Evolutionary conservation across 2,329 filamentous ascomycete genomes (phyloP).

Genomic region (Coniochaeta sp.): DNA sequence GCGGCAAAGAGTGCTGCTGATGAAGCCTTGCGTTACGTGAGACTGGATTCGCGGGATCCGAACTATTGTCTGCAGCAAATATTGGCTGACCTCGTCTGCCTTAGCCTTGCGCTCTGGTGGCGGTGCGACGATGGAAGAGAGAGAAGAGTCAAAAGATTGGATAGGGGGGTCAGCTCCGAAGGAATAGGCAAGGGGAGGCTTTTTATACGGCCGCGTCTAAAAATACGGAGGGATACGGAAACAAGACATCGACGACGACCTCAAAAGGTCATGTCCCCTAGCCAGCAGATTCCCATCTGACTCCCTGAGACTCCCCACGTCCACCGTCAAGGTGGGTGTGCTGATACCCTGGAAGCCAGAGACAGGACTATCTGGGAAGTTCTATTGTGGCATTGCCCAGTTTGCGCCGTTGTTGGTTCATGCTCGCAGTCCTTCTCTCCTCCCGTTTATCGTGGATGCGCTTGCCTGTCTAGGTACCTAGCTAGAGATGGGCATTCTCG

Average conservation of each 20-base stretch:
- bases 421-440: background rate
- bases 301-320: no score
- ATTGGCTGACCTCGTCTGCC: background rate
- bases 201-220: conserved; percentile 2
- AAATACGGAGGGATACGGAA: conserved; percentile 1
- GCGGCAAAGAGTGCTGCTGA: background rate
- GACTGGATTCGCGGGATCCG: background rate
- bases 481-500: conserved; percentile 13
- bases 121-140: background rate
- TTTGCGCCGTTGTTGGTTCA: background rate
- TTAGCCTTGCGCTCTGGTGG: conserved; percentile 1
- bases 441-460: background rate
- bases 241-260: background rate
- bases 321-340: conserved; percentile 4
- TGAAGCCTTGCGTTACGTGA: conserved; percentile 3
- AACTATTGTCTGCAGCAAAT: background rate
- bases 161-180: background rate
- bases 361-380: background rate
- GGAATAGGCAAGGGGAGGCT: background rate
- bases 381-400: background rate
- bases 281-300: background rate
- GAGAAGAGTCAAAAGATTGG: background rate
- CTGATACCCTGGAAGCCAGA: background rate
- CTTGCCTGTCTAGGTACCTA: background rate
- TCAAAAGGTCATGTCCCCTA: background rate